These are phyloP conservation scores for Globisporangium echinulatum DNA, from an alignment of 352 stramenopile species.

Conservation along the genomic window DNA sequence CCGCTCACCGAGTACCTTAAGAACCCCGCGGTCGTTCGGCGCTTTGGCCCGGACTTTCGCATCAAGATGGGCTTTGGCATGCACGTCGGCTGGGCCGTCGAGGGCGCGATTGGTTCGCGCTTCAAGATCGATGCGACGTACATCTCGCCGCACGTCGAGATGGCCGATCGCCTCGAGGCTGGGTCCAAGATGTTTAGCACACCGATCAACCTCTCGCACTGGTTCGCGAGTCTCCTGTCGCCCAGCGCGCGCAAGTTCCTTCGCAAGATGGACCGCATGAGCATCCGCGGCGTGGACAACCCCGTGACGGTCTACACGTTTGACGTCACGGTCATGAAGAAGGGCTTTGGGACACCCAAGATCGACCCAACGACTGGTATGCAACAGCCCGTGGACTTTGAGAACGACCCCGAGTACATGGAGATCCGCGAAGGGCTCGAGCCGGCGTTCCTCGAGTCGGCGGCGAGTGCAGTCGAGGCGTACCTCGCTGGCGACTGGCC, in stretches of 20 bases:
- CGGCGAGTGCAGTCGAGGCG: slow-evolving; percentile 53
- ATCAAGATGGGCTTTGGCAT: slow-evolving; percentile 94
- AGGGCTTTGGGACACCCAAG: slow-evolving; percentile 67
- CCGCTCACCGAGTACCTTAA: slow-evolving; percentile 63
- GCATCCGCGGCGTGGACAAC: slow-evolving; percentile 70
- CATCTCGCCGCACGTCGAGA: slow-evolving; percentile 93
- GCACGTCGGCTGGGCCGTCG: slow-evolving; percentile 95
- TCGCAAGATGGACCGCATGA: slow-evolving; percentile 84
- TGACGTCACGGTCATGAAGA: slow-evolving; percentile 77
- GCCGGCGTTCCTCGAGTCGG: slow-evolving; percentile 71
- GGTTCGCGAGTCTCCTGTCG: slow-evolving; percentile 66
- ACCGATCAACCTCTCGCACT: slow-evolving; percentile 83
- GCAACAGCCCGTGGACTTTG: slow-evolving; percentile 71
- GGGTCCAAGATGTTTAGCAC: slow-evolving; percentile 91
- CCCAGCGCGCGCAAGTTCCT: slow-evolving; percentile 64
- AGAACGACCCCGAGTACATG: slow-evolving; percentile 79
- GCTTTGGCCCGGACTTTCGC: slow-evolving; percentile 73
- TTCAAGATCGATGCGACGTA: slow-evolving; percentile 98
- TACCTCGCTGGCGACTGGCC: slow-evolving; percentile 73
- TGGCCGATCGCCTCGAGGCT: slow-evolving; percentile 91
- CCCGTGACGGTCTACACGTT: slow-evolving; percentile 86
- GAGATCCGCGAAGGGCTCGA: slow-evolving; percentile 80
- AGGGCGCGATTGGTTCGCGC: slow-evolving; percentile 93
- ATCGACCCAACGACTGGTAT: slow-evolving; percentile 50
- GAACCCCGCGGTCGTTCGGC: slow-evolving; percentile 68